Percentiles rank a stretch among this genome's conserved stretches.
phyloP scores from a whole-genome alignment of 306 rosid genomes.

The Potentilla sterilis region DNA sequence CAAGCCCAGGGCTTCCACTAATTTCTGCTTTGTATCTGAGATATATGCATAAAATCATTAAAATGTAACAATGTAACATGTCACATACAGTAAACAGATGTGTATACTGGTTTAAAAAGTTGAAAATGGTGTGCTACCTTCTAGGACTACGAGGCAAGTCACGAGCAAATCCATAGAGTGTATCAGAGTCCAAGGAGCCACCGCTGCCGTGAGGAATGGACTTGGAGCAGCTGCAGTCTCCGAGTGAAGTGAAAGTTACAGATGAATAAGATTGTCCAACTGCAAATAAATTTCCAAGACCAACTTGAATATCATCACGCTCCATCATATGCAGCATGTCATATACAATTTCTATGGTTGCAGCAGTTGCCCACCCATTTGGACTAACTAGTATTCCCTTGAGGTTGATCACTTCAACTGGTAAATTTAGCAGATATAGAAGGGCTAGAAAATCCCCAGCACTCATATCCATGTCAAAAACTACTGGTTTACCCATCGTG shows the following conservation, averaged over 20 bases:
- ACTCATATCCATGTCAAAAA: constrained; percentile 77
- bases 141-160: constrained; percentile 59
- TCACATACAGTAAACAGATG: background rate
- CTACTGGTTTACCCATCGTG: constrained; percentile 41
- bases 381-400: constrained; percentile 44
- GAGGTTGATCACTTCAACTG: constrained; percentile 49
- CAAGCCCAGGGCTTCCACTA: constrained; percentile 41
- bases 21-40: constrained; percentile 55
- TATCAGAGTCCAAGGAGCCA: constrained; percentile 62
- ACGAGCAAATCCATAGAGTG: constrained; percentile 58
- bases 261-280: constrained; percentile 38
- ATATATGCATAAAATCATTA: background rate
- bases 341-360: constrained; percentile 51
- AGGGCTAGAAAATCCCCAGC: constrained; percentile 62
- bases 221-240: constrained; percentile 44
- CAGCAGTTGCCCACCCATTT: constrained; percentile 46
- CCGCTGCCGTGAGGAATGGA: constrained; percentile 62
- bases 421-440: constrained; percentile 56
- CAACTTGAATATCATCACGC: constrained; percentile 61
- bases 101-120: background rate
- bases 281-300: constrained; percentile 51
- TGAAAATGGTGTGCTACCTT: constrained; percentile 36
- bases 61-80: background rate
- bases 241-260: constrained; percentile 23
- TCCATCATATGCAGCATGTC: constrained; percentile 76